Percentiles rank a stretch among this genome's conserved stretches.
These are phyloP conservation scores for Rhodotorula paludigena DNA, from an alignment of 768 basidiomycete species.

Conservation along the genomic window DNA sequence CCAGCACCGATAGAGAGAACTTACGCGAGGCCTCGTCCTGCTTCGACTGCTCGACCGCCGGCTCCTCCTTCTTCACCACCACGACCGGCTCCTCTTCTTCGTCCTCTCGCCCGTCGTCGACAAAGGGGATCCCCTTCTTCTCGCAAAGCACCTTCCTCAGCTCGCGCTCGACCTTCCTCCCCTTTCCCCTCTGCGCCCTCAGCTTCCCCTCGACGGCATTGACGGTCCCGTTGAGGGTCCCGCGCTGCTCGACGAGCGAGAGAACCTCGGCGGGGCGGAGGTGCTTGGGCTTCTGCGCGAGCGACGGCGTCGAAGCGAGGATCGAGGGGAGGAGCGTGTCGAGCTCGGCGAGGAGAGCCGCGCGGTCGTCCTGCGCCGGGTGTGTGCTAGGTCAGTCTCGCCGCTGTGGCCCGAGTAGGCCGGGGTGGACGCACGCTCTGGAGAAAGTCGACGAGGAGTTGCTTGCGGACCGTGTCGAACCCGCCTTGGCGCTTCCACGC, in stretches of 20 bases:
- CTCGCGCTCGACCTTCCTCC: slow-evolving; percentile 6
- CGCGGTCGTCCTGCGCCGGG: slow-evolving; percentile 8
- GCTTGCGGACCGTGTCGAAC: slow-evolving; percentile 24
- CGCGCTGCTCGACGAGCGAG: neutral
- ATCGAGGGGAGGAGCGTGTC: slow-evolving; percentile 20
- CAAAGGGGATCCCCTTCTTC: neutral
- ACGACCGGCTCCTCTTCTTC: no score
- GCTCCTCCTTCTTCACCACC: no score
- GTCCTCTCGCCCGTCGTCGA: neutral
- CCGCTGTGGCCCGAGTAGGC: neutral
- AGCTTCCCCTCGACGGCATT: neutral
- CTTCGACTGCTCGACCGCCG: no score
- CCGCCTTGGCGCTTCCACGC: slow-evolving; percentile 22
- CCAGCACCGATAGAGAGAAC: no score
- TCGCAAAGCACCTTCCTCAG: neutral
- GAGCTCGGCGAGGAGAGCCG: slow-evolving; percentile 6
- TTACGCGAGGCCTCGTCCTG: no score
- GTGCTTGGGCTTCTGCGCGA: slow-evolving; percentile 6
- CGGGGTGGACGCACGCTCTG: neutral
- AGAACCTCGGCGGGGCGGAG: neutral
- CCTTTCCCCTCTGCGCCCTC: neutral
- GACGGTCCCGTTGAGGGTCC: neutral
- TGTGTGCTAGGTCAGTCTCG: neutral
- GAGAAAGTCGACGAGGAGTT: slow-evolving; percentile 24
- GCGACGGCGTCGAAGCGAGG: slow-evolving; percentile 1